Evolutionary conservation across 2,329 filamentous ascomycete species (phyloP), one percentile per base, ranked within the genome.

Genomic region (Xylariaceae sp.): DNA sequence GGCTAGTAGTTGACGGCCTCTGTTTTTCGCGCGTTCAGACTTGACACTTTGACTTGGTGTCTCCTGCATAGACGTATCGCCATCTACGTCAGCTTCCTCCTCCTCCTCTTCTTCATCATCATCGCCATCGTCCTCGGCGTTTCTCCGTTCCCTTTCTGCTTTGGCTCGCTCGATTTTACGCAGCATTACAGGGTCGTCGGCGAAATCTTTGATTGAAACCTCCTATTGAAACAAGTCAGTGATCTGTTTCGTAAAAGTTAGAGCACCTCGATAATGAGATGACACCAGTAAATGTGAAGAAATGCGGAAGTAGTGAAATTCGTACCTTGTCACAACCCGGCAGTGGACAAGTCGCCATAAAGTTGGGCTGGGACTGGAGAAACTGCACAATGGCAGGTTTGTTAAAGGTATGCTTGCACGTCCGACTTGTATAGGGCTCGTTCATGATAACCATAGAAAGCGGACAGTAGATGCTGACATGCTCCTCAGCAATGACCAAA

Each of bases 401-500:
- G 62, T 91, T 85, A 62, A 89, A 91, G 0, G 79, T 83, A 65
- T 91, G 87, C 48, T 80, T 82, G 71, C 87, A 91, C 56, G 80
- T 79, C 12, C 64, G 70, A 58, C 81, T 87, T 48, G 80, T 87
- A 60, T 81, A 82, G 0, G 87, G 87, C 45, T 89, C 77, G 39
- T 73, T 70, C 71, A 89, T 83, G 40, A 78, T 72, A 45, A 73
- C 72, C 56, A 90, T 71, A 0, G 86, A 86, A 17, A 91, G 66
- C 0, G 86, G 86, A 60, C 87, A 91, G 58, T 81, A 84, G 31
- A 85, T 79, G 64, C 81, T 86, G 45, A 83, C 75, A 5, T 76
- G 78, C 54, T 83, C 82, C 43, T 80, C 75, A 27, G 80, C 77
- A 30, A 91, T 77, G 1, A 85, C 77, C 19, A 91, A 73, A 39